Base-by-base conservation (phyloP, 2,329 filamentous ascomycete genomes). In the Paecilomyces fulvus region DNA sequence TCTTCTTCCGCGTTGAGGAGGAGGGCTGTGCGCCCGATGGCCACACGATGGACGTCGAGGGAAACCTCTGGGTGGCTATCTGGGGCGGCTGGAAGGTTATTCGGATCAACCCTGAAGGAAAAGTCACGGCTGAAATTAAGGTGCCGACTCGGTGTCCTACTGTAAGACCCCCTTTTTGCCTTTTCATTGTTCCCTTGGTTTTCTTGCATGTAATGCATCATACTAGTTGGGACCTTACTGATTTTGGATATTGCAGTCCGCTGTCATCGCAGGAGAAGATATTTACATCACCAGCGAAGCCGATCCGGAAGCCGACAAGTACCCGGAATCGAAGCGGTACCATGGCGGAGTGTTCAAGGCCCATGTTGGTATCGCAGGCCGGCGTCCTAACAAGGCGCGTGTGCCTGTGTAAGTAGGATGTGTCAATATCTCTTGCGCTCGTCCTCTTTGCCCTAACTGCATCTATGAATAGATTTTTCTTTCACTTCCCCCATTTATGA, bases 41-140 rank as follows among this genome's bases (percentile, higher is more conserved):
- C 1, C 92, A 92, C 73, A 86, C 87, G 60, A 82, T 95, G 65
- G 92, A 96, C 67, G 82, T 80, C 49, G 84, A 95, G 55, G 91
- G 90, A n/a, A 87, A 88, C 75, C 80, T 96, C 65, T 96, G 92
- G 92, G 86, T 88, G 59, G 89, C 90, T 7, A 79, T 94, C n/a
- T 94, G 90, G 68, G 90, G 90, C 55, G 88, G 87, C 60, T 78
- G 82, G 58, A 82, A 84, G 58, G 89, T 96, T 23, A 75, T 95
- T 61, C 84, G 88, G 69, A 86, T 96, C 66, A 83, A 81, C 51
- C 83, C 85, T 3, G 72, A 80, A 53, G 90, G 90, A 2, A 76
- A 85, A 65, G 73, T 95, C 30, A 78, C 92, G 4, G 90, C 89
- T 6, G 83, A 90, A 74, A 79, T 96, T 60, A 79, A 77, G 55